Percentiles rank a stretch among this genome's conserved stretches.
Conservation (phyloP, 2,329 filamentous ascomycete genomes). For the Fusarium beomiforme region DNA sequence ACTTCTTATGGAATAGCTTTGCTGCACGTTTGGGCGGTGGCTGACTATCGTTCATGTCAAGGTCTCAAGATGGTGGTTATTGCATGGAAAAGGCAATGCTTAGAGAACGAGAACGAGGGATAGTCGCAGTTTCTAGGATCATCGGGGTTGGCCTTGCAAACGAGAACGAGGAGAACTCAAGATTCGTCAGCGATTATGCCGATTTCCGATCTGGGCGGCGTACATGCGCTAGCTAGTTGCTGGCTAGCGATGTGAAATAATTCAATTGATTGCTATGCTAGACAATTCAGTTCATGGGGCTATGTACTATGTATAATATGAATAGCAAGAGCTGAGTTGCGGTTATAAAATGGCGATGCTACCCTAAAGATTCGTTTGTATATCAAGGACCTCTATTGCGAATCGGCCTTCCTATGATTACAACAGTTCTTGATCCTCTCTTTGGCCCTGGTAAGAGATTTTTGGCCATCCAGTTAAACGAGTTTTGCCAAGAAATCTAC, state of each 20-base stretch:
- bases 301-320: background rate
- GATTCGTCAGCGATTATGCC: background rate
- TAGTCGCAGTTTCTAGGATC: background rate
- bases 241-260: background rate
- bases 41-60: background rate
- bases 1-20: conserved; percentile 12
- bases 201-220: background rate
- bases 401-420: background rate
- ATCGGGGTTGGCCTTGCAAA: too few species aligned
- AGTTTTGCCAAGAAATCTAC: too few species aligned
- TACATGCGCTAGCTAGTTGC: background rate
- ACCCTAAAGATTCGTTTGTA: background rate
- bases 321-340: background rate
- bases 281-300: background rate
- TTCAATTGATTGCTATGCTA: background rate
- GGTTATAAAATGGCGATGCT: background rate
- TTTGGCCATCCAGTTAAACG: too few species aligned
- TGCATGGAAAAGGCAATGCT: background rate
- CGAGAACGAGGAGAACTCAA: background rate
- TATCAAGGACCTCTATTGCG: background rate
- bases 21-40: background rate
- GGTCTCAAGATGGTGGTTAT: background rate
- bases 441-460: too few species aligned
- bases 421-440: background rate
- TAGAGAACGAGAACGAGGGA: conserved; percentile 7